Evolutionary conservation across 257 asterid species (phyloP).

Genomic region (Fraxinus quadrangulata): DNA sequence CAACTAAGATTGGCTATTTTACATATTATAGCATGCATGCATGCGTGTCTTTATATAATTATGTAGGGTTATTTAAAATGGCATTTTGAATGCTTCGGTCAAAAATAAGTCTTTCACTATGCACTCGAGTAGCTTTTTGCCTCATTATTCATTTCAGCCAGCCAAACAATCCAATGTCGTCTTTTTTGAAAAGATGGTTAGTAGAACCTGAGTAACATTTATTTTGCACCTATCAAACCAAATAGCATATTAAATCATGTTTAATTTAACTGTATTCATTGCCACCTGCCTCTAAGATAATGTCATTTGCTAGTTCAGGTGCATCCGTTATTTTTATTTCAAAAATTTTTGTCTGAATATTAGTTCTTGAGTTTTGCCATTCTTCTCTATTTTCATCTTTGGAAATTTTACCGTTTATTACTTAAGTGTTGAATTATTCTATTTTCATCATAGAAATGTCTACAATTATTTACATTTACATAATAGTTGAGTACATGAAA

Average conservation of each 20-base stretch:
- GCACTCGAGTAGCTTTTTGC: not conserved
- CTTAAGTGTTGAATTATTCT: not conserved
- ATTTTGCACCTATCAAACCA: not conserved
- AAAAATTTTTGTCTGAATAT: not conserved
- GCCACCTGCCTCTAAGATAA: too few relatives aligned
- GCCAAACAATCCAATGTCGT: not conserved
- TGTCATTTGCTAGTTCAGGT: not conserved
- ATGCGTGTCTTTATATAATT: too few relatives aligned
- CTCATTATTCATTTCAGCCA: not conserved
- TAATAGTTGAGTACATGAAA: too few relatives aligned
- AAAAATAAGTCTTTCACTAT: too few relatives aligned
- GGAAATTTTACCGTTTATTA: not conserved
- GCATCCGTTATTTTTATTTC: not conserved
- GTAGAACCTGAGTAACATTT: not conserved
- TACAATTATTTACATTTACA: too few relatives aligned
- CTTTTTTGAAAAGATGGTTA: not conserved
- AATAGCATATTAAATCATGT: not conserved
- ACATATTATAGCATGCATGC: not conserved
- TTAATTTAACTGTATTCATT: too few relatives aligned
- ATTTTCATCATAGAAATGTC: not conserved
- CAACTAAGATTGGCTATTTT: not conserved
- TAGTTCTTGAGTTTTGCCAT: not conserved
- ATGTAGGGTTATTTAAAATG: not conserved
- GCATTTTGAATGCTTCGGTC: not conserved
- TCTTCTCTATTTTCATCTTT: not conserved